Conservation (phyloP, 2,329 filamentous ascomycete genomes). For the Penicillium sp. region DNA sequence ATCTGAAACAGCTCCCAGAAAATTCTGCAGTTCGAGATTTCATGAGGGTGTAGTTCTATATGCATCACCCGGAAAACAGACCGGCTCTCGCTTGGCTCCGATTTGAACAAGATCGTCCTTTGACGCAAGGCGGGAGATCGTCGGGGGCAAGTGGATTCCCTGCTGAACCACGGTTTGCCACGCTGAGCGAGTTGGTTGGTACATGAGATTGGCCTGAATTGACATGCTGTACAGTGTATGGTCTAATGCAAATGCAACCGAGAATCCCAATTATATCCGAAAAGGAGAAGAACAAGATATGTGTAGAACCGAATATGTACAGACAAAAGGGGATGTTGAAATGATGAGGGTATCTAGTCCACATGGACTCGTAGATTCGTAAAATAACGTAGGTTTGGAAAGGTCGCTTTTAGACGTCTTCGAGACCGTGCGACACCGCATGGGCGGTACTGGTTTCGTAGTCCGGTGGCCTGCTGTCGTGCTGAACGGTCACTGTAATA, state of each 20-base stretch:
- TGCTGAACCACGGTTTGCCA: not conserved
- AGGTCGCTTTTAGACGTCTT: slow-evolving; percentile 12
- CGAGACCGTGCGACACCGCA: slow-evolving; percentile 6
- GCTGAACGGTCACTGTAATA: slow-evolving; percentile 34
- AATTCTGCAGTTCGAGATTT: too few species aligned
- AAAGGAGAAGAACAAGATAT: not conserved
- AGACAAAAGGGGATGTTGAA: slow-evolving; percentile 4
- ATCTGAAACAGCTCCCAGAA: too few species aligned
- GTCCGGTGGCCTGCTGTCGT: slow-evolving; percentile 12
- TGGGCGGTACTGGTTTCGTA: slow-evolving; percentile 12
- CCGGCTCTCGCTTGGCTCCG: not conserved
- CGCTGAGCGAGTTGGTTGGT: not conserved
- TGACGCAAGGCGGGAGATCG: slow-evolving; percentile 23
- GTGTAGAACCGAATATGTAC: slow-evolving; percentile 14
- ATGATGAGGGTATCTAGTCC: slow-evolving; percentile 15
- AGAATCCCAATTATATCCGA: not conserved
- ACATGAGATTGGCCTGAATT: not conserved
- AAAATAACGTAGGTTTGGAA: not conserved
- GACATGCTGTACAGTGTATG: not conserved
- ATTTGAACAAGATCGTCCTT: slow-evolving; percentile 8
- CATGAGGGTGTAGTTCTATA: too few species aligned
- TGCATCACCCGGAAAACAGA: too few species aligned
- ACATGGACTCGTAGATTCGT: slow-evolving; percentile 13
- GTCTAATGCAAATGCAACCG: not conserved
- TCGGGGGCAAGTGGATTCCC: slow-evolving; percentile 5